Evolutionary conservation across 192 early-diverging fungal genomes (phyloP).

Genomic region (Entomortierella lignicola): DNA sequence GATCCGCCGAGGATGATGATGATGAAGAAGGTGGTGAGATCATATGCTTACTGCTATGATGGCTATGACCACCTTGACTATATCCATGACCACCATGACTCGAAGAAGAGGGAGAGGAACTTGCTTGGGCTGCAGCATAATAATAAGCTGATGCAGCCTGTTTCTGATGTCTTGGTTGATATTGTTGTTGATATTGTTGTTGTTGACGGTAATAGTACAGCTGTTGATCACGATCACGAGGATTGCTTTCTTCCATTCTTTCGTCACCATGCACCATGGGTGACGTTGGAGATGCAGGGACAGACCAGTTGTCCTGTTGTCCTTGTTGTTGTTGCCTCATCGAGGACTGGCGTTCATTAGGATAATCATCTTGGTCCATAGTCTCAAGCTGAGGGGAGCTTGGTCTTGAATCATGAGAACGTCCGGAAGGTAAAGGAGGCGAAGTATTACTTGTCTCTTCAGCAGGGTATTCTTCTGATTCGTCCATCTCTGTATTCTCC

Average conservation of each 20-base stretch:
- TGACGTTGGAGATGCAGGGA: conserved; percentile 41
- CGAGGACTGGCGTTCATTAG: conserved; percentile 1
- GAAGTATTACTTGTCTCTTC: too few relatives aligned
- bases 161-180: conserved; percentile 26
- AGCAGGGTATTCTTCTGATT: too few relatives aligned
- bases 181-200: conserved; percentile 42
- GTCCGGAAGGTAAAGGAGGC: too few relatives aligned
- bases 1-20: conserved; percentile 10
- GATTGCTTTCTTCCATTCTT: conserved; percentile 18
- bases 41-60: conserved; percentile 9
- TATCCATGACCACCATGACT: background rate
- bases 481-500: too few relatives aligned
- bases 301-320: background rate
- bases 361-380: conserved; percentile 26
- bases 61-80: background rate
- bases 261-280: conserved; percentile 31
- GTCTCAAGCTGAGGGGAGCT: conserved; percentile 4
- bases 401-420: too few relatives aligned
- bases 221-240: conserved; percentile 25
- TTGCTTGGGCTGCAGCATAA: conserved; percentile 11
- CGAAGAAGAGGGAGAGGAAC: too few relatives aligned
- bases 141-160: conserved; percentile 16
- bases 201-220: conserved; percentile 42
- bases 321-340: background rate
- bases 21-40: conserved; percentile 21